Base-by-base conservation (phyloP, 768 basidiomycete species). In the Russula ochroleuca region DNA sequence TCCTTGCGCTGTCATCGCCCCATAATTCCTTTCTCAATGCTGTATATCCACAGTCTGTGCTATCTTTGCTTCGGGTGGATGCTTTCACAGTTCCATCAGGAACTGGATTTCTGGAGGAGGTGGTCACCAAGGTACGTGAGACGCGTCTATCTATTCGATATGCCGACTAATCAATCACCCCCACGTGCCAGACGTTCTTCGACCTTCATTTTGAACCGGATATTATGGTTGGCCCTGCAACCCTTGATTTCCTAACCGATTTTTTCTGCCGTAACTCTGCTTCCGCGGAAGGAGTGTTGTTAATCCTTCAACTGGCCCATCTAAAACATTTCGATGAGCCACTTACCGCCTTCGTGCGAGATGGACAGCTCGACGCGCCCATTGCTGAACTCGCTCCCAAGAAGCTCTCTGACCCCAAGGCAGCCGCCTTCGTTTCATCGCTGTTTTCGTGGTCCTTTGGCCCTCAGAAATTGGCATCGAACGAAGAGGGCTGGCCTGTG, bases 301-400 rank as follows among this genome's bases (percentile, higher is more conserved):
- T 82, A 8, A 78, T 84, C 38, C 70, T 92, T 6, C 88, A 90
- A 76, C 87, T 87, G 2, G 77, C 78, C 0, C 78, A 90, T 69
- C 72, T 91, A 72, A 87, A 87, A 64, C 90, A 92, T 71, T 90
- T 88, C 67, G 78, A 79, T 31, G 83, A 88, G 28, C 84, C 85
- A 0, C 72, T 89, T 15, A 77, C 81, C 3, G 54, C 79, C 9
- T 73, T 86, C 17, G 70, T 76, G 8, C 72, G 72, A 25, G 66
- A 74, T 49, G 73, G 60, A 59, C 69, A 40, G 5, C 68, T 55
- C 14, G 69, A 67, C 11, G 67, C 54, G 28, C n/a, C 48, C 5
- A 38, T 43, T 5, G 13, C 23, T 10, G 28, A 54, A 19, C 54
- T 54, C 38, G 49, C 63, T 17, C 8, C 17, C 47, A 31, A 43